Evolutionary conservation across 345 rosid species (phyloP), one percentile per base, ranked within the genome.

Genomic region (Barbarea vulgaris): DNA sequence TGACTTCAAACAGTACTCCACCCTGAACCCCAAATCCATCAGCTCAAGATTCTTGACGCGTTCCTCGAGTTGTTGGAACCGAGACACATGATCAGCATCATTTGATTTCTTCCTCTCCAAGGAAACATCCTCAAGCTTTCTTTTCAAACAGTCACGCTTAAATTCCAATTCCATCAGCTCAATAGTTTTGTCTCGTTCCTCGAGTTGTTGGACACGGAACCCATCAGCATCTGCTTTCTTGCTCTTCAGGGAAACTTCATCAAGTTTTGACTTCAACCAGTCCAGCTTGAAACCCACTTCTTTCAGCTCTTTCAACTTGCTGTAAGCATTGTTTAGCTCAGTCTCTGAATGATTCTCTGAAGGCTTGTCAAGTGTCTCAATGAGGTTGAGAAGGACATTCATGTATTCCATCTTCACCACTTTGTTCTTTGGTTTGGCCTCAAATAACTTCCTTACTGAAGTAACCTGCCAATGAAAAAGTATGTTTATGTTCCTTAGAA

Each of bases 221-320:
- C 0, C 37, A 53, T 37, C 37, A 53, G 6, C 50, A 53, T 13
- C 13, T 30, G 15, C 9, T 39, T 57, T 69, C 11, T 69, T 57
- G 10, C 7, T 28, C 74, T 30, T 54, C 55, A 55, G 42, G 15
- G 6, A 41, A 56, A 56, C 9, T 1, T 28, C 27, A 13, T 42
- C 42, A 55, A 69, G 64, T 64, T 55, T 69, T 41, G 27, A 27
- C 33, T 56, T 44, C 2, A 44, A 24, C 65, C 74, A 70, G 8
- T 44, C 65, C 1, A 57, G 56, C 56, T 58, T 44, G 65, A 70
- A 70, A 2, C 74, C 74, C 0, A 9, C 46, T 9, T 70, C 33
- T 8, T 0, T 34, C 6, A 70, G 15, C 47, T 58, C 65, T 25
- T 0, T 57, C 33, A 44, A 42, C 12, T 70, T 15, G n/a, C 37